These are phyloP conservation scores for Coemansia sp. DNA, from an alignment of 192 early-diverging fungal species.

Conservation along the genomic window DNA sequence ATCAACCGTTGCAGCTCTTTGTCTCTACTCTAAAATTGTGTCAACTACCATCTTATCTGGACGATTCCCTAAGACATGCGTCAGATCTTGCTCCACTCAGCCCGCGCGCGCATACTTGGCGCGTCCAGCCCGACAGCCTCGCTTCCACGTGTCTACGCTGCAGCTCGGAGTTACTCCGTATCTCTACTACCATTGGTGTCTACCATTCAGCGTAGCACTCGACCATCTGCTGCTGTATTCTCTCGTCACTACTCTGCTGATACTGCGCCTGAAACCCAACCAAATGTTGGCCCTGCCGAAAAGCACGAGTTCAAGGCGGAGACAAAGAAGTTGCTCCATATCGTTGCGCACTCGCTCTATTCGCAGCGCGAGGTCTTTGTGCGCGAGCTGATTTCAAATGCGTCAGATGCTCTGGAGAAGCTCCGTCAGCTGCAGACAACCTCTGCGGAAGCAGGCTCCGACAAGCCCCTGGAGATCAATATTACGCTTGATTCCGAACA, in stretches of 20 bases:
- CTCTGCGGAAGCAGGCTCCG: conserved; percentile 78
- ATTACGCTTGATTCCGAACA: conserved; percentile 73
- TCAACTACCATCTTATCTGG: background rate
- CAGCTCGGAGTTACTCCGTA: background rate
- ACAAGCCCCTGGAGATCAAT: conserved; percentile 76
- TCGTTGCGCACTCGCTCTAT: conserved; percentile 97
- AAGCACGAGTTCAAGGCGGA: conserved; percentile 82
- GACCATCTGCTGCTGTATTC: background rate
- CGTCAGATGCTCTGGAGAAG: conserved; percentile 96
- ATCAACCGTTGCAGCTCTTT: background rate
- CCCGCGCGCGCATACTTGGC: conserved; percentile 19
- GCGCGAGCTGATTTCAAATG: conserved; percentile 94
- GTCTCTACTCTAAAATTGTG: background rate
- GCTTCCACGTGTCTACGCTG: background rate
- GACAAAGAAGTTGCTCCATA: conserved; percentile 84
- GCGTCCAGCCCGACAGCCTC: background rate
- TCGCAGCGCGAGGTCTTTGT: conserved; percentile 95
- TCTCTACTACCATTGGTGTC: background rate
- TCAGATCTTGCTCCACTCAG: conserved; percentile 30
- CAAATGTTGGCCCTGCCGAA: conserved; percentile 37
- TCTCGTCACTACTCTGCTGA: conserved; percentile 39
- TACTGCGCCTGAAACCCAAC: conserved; percentile 5
- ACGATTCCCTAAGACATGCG: conserved; percentile 16
- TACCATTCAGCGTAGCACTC: background rate
- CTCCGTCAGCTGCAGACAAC: conserved; percentile 78